A percentile compares a stretch with the other conserved stretches of the same genome.
phyloP scores from a whole-genome alignment of 257 asterid genomes.

The Salvia splendens region DNA sequence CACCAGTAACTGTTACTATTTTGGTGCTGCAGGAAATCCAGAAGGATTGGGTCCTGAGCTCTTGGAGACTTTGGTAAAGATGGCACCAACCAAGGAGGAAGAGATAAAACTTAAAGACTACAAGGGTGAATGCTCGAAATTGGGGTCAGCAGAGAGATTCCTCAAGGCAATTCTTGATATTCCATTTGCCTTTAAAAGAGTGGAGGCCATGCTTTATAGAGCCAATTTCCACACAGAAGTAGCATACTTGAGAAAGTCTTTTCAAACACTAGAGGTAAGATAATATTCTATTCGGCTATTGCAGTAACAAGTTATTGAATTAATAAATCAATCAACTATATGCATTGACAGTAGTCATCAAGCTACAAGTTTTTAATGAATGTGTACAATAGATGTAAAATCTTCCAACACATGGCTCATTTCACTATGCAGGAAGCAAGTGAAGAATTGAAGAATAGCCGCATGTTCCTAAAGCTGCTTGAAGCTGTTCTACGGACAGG shows the following conservation, averaged over 20 bases:
- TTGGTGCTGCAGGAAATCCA: conserved; percentile 64
- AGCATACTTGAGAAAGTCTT: conserved; percentile 73
- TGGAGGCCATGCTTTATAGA: conserved; percentile 90
- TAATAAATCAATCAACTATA: not conserved
- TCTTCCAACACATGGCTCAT: conserved; percentile 18
- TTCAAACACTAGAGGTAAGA: conserved; percentile 83
- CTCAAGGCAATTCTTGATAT: conserved; percentile 80
- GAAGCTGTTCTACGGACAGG: conserved; percentile 95
- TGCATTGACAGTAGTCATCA: not conserved
- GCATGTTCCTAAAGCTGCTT: conserved; percentile 86
- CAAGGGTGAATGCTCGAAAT: conserved; percentile 62
- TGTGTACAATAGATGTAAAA: not conserved
- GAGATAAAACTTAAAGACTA: conserved; percentile 82
- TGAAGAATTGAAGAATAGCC: conserved; percentile 84
- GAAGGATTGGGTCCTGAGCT: conserved; percentile 95
- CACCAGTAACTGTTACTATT: not conserved
- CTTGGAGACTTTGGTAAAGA: conserved; percentile 90
- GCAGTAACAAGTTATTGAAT: not conserved
- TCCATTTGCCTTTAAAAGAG: conserved; percentile 91
- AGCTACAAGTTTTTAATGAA: not conserved
- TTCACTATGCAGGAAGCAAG: conserved; percentile 73
- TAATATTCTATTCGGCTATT: not conserved
- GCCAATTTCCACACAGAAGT: conserved; percentile 90
- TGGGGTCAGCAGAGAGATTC: conserved; percentile 93
- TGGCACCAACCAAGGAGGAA: conserved; percentile 99